Base-by-base conservation (phyloP, 2,329 filamentous ascomycete genomes). In the Colletotrichum euphorbiae region DNA sequence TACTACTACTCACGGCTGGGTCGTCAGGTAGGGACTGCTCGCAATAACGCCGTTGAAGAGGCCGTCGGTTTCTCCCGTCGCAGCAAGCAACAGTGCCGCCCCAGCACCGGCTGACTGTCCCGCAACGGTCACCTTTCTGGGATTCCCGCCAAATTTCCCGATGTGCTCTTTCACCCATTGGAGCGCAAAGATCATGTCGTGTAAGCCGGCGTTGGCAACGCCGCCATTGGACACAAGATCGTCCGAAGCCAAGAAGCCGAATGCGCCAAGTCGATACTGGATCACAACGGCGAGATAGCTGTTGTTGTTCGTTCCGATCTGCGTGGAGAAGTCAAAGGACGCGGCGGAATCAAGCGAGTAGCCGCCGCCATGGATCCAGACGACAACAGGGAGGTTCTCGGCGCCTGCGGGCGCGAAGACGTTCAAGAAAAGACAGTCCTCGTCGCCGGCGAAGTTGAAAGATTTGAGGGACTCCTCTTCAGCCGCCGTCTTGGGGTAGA, bases 361-460 rank as follows among this genome's bases (percentile, higher is more conserved):
- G 7, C 70, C 70, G 21, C 70, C 70, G 4, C 70, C 70, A 38
- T 71, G 70, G 43, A 71, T 71, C 65, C 69, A 68, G 4, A 71
- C 70, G 6, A 67, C 40, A 1, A 71, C 60, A n/a, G 64, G 61
- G 0, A 70, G 70, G 5, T 57, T 11, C 3, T 67, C 55, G 1
- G 72, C 71, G 4, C 36, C 55, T 0, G 72, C 69, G 0, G 77
- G 77, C 1, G 73, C 62, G 54, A 71, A 78, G 7, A 79, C 72
- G 33, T 79, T 76, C 12, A 78, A 63, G 21, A 74, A 77, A 33
- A 79, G 60, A 24, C 77, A 79, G 40, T 79, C 75, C 51, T 79
- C 77, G 24, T 60, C 43, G 19, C 56, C 56, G n/a, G 56, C 33
- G 3, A 67, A 43, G 40, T 62, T 48, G 15, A 62, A 62, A 6